Base-by-base conservation (phyloP, 176 grass and related monocot genomes). In the Raddia distichophylla region DNA sequence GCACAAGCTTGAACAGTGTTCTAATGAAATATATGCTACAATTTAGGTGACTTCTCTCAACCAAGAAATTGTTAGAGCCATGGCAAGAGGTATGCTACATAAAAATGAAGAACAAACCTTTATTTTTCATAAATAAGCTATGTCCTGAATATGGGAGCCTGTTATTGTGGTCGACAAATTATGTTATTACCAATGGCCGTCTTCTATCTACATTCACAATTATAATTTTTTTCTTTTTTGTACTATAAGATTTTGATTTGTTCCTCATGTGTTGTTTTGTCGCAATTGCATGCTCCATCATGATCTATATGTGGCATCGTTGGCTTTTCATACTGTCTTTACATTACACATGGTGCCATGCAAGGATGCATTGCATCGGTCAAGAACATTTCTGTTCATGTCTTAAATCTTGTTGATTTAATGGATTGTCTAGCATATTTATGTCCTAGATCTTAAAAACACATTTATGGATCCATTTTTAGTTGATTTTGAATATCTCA, bases 21-120 rank as follows among this genome's bases (percentile, higher is more conserved):
- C 43, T 78, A 58, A 83, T 83, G 22, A 17, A 22, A 6, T 37
- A 17, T 43, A 55, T 8, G 3, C 65, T 60, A 18, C 67, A 67
- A 73, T 82, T 86, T 68, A 95, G 95, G 92, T 98, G 60, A 95
- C 95, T 73, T 95, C 92, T 78, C 95, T 98, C 76, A 98, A 98
- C 77, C 95, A 95, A 78, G 92, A 93, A 91, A 94, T 98, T 78
- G 95, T 98, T 81, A 91, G 95, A 90, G 92, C 84, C 58, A 77
- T 98, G 32, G 90, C 95, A 87, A 91, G 90, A 93, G 95, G 95
- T 98, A 87, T 44, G 43, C 32, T 46, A 75, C 37, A 76, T 35
- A 13, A 22, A 76, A 46, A 47, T 60, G 58, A 81, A 66, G 40
- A 60, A n/a, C 42, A 22, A 7, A 49, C 12, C 37, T 76, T 81